These are phyloP conservation scores for Stygiomarasmius scandens DNA, from an alignment of 1,284 basidiomycete species.

Conservation along the genomic window DNA sequence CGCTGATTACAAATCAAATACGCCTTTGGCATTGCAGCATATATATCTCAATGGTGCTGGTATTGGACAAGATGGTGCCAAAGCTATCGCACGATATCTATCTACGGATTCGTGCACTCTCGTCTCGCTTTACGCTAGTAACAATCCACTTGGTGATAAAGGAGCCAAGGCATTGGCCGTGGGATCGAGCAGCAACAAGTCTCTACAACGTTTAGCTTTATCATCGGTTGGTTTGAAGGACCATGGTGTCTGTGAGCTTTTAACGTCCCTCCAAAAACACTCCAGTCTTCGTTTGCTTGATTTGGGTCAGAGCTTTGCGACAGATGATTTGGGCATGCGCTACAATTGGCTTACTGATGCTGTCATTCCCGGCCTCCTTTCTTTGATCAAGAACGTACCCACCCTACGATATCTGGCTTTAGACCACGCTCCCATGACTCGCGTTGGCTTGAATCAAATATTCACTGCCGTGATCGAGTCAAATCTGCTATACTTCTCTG, in stretches of 20 bases:
- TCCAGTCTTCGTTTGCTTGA: slow-evolving; percentile 10
- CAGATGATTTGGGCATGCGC: slow-evolving; percentile 11
- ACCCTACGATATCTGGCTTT: slow-evolving; percentile 11
- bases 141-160: slow-evolving; percentile 22
- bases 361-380: neutral
- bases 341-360: slow-evolving; percentile 15
- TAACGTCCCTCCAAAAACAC: slow-evolving; percentile 15
- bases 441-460: slow-evolving; percentile 3
- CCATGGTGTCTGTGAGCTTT: slow-evolving; percentile 14
- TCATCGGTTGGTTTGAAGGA: slow-evolving; percentile 18
- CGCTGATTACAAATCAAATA: slow-evolving; percentile 8
- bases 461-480: neutral
- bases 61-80: slow-evolving; percentile 7
- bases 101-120: slow-evolving; percentile 15
- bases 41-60: slow-evolving; percentile 22
- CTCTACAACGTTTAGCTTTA: slow-evolving; percentile 18
- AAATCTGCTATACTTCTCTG: slow-evolving; percentile 1
- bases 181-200: slow-evolving; percentile 15
- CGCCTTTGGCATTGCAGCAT: slow-evolving; percentile 14
- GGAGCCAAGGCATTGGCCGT: slow-evolving; percentile 16
- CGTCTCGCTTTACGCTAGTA: slow-evolving; percentile 16
- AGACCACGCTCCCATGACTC: slow-evolving; percentile 10
- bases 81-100: slow-evolving; percentile 18
- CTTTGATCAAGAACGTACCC: neutral
- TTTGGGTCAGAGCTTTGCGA: slow-evolving; percentile 12